A percentile compares a stretch with the other conserved stretches of the same genome.
These are phyloP conservation scores for Geranium rotundifolium DNA, from an alignment of 345 rosid genomes.

Conservation along the genomic window DNA sequence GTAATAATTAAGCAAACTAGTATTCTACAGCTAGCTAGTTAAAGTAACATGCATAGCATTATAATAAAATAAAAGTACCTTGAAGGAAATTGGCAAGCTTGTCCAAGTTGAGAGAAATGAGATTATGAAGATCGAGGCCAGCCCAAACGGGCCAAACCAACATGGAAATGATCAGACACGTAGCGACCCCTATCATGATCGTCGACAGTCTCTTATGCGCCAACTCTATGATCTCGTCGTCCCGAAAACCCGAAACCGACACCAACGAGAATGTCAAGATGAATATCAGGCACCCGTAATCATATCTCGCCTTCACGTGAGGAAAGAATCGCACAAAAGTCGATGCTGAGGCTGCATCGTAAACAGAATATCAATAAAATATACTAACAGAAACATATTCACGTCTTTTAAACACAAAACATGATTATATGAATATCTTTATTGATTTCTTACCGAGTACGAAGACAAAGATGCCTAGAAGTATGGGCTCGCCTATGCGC, in stretches of 20 bases:
- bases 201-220: conserved; percentile 56
- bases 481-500: conserved; percentile 41
- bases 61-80: conserved; percentile 22
- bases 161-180: conserved; percentile 36
- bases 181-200: conserved; percentile 45
- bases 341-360: conserved; percentile 36
- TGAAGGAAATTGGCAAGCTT: conserved; percentile 46
- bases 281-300: conserved; percentile 65
- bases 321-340: too few species aligned
- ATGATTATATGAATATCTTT: not conserved
- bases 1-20: too few species aligned
- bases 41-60: too few species aligned
- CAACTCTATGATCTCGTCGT: conserved; percentile 34
- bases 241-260: conserved; percentile 58
- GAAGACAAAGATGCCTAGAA: conserved; percentile 60
- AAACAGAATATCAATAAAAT: not conserved
- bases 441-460: conserved; percentile 27
- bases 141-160: conserved; percentile 62
- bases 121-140: conserved; percentile 49
- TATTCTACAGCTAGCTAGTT: too few species aligned
- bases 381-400: too few species aligned
- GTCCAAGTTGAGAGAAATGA: conserved; percentile 38
- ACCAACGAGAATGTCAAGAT: conserved; percentile 64
- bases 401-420: too few species aligned
- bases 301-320: conserved; percentile 21